Base-by-base conservation (phyloP, 768 basidiomycete species). In the Naganishia randhawae region DNA sequence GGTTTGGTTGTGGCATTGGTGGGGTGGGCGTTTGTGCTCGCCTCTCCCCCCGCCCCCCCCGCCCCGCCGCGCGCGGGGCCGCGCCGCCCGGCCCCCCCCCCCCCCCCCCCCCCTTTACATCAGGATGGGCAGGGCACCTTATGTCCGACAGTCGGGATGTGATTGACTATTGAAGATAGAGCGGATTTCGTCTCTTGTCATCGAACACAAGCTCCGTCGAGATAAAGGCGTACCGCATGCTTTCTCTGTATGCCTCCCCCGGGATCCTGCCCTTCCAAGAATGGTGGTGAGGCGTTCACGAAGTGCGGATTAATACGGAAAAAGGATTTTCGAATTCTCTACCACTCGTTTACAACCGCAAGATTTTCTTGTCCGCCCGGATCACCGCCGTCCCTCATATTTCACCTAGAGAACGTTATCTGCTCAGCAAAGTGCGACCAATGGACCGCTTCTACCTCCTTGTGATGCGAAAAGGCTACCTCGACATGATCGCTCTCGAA, bases 251-350 rank as follows among this genome's bases (percentile, higher is more conserved):
- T 87, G 88, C 75, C 80, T 88, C 33, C 83, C 84, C 3, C 86
- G 85, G 73, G 87, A 86, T 85, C 87, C 87, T 25, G 84, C 86
- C 19, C 82, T 89, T n/a, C 88, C 88, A 37, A 81, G 83, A 2
- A 83, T 88, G 31, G 84, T 86, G 19, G 87, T 87, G 71, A 71
- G 85, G 83, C 29, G 27, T 1, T 27, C 25, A n/a, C n/a, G n/a
- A n/a, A n/a, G n/a, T n/a, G n/a, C n/a, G n/a, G n/a, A n/a, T n/a
- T n/a, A n/a, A n/a, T n/a, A n/a, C n/a, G n/a, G n/a, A n/a, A n/a
- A n/a, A n/a, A n/a, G n/a, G n/a, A n/a, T n/a, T n/a, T n/a, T n/a
- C n/a, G n/a, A n/a, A n/a, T n/a, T n/a, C n/a, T n/a, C n/a, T n/a
- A n/a, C n/a, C n/a, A n/a, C n/a, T n/a, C n/a, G n/a, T n/a, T n/a